Percentiles rank a stretch among this genome's conserved stretches.
phyloP scores from a whole-genome alignment of 2,329 filamentous ascomycete genomes.

The Ceratocystis harringtonii region DNA sequence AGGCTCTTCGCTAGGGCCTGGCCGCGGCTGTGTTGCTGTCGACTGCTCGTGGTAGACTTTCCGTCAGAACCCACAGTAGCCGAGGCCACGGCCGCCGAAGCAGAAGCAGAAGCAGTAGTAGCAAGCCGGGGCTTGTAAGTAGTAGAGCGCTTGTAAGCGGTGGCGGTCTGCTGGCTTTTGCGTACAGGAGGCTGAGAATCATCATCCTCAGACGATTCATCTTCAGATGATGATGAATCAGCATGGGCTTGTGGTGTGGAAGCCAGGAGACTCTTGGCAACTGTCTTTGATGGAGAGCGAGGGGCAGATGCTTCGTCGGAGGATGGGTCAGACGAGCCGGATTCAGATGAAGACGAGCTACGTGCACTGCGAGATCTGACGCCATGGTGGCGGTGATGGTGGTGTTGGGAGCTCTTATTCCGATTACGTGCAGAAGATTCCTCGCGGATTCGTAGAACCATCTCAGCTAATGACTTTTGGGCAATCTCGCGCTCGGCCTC shows the following conservation, averaged over 20 bases:
- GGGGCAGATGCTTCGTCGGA: not conserved
- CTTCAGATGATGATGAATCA: slow-evolving; percentile 8
- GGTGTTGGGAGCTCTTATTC: not conserved
- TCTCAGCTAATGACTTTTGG: slow-evolving; percentile 65
- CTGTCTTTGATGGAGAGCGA: not conserved
- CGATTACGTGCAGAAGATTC: slow-evolving; percentile 9
- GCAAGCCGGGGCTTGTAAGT: too few relatives aligned
- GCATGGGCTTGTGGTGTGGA: not conserved
- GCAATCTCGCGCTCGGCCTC: slow-evolving; percentile 61
- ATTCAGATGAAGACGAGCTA: slow-evolving; percentile 7
- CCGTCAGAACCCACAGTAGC: not conserved
- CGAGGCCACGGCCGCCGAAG: not conserved
- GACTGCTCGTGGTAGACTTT: not conserved
- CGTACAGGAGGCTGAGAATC: not conserved
- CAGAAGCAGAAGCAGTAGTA: too few relatives aligned
- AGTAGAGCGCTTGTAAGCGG: not conserved
- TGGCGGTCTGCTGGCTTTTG: not conserved
- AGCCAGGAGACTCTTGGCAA: not conserved
- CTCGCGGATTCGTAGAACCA: slow-evolving; percentile 64
- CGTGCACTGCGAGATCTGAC: not conserved
- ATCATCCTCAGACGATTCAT: slow-evolving; percentile 7
- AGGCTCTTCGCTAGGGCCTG: slow-evolving; percentile 35
- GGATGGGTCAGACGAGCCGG: not conserved
- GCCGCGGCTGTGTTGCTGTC: slow-evolving; percentile 5
- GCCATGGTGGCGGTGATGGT: not conserved